These are phyloP conservation scores for Pythium vanterpoolii DNA, from an alignment of 352 stramenopile species.

Conservation along the genomic window DNA sequence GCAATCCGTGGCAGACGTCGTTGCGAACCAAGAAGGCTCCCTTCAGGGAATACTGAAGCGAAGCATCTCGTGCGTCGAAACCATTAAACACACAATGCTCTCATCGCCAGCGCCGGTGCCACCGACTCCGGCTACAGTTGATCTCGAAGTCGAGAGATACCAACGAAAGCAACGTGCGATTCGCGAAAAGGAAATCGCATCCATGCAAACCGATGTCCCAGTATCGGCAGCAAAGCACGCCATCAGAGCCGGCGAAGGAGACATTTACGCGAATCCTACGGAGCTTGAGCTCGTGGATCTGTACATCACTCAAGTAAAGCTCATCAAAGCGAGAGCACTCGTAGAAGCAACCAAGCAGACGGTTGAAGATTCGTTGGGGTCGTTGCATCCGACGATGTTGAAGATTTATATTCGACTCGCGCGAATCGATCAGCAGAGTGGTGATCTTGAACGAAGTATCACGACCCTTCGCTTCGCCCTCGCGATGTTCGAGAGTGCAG, in stretches of 20 bases:
- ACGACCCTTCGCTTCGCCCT: constrained; percentile 19
- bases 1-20: constrained; percentile 18
- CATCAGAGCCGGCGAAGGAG: constrained; percentile 28
- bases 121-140: constrained; percentile 12
- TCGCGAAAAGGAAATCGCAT: constrained; percentile 50
- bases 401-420: constrained; percentile 49
- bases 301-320: constrained; percentile 61
- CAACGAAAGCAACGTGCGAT: constrained; percentile 37
- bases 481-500: constrained; percentile 23
- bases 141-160: constrained; percentile 44
- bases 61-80: constrained; percentile 28
- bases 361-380: constrained; percentile 35
- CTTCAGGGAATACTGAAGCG: constrained; percentile 21
- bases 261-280: constrained; percentile 40
- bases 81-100: constrained; percentile 28
- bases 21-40: constrained; percentile 30
- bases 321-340: constrained; percentile 38
- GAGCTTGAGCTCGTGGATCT: constrained; percentile 53
- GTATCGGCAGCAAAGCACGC: constrained; percentile 47
- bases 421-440: constrained; percentile 15
- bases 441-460: constrained; percentile 12
- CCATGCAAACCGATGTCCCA: constrained; percentile 52
- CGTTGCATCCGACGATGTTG: constrained; percentile 50
- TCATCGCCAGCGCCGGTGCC: not conserved
- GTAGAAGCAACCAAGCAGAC: constrained; percentile 31